A percentile compares a stretch with the other conserved stretches of the same genome.
phyloP scores from a whole-genome alignment of 2,329 filamentous ascomycete genomes.

The Clarireedia hainanense region DNA sequence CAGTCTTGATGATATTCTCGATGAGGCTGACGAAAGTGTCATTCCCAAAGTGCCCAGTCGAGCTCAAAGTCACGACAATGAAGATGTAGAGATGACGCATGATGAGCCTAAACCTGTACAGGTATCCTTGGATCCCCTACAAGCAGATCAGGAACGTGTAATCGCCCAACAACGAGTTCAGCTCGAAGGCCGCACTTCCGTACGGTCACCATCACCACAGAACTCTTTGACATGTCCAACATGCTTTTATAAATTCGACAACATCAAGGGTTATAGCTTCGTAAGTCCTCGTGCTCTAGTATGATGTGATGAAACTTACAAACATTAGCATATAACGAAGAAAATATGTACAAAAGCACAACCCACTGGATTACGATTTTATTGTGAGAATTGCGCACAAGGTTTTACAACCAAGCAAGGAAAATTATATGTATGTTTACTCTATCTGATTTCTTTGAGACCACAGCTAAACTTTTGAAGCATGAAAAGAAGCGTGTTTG shows the following conservation, averaged over 20 bases:
- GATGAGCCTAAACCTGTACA: not conserved
- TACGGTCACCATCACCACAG: not conserved
- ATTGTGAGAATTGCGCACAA: slow-evolving; percentile 9
- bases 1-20: slow-evolving; percentile 21
- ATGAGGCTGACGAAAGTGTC: slow-evolving; percentile 21
- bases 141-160: slow-evolving; percentile 10
- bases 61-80: not conserved
- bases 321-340: slow-evolving; percentile 10
- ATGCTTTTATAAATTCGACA: slow-evolving; percentile 1
- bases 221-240: slow-evolving; percentile 1
- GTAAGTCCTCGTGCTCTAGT: not conserved
- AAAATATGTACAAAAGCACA: slow-evolving; percentile 10
- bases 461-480: not conserved
- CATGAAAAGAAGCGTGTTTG: slow-evolving; percentile 11
- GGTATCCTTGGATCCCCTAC: slow-evolving; percentile 5
- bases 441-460: not conserved
- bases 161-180: slow-evolving; percentile 1
- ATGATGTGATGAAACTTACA: not conserved
- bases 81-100: not conserved
- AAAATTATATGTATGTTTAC: slow-evolving; percentile 17
- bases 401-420: slow-evolving; percentile 17
- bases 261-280: slow-evolving; percentile 4
- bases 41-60: slow-evolving; percentile 8
- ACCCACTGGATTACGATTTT: not conserved
- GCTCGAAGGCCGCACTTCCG: not conserved